A percentile compares a stretch with the other conserved stretches of the same genome.
phyloP scores from a whole-genome alignment of 1,284 basidiomycete genomes.

The Apiotrichum sp. region DNA sequence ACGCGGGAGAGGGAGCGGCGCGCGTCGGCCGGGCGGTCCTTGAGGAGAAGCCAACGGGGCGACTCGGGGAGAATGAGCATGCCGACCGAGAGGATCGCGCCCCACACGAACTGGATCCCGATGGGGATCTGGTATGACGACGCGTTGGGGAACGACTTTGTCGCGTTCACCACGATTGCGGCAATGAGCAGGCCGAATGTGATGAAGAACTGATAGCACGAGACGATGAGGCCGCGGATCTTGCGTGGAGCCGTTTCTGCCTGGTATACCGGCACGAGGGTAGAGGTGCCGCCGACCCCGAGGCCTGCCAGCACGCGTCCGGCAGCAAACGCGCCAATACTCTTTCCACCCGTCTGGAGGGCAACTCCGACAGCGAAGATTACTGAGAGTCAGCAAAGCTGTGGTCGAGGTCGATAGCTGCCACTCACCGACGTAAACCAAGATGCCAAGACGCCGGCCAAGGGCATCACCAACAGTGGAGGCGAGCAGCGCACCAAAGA shows the following conservation, averaged over 20 bases:
- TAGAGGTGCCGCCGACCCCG: conserved; percentile 66
- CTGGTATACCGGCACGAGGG: conserved; percentile 71
- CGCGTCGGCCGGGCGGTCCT: conserved; percentile 56
- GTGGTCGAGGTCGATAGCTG: too few species aligned
- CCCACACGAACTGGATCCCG: conserved; percentile 62
- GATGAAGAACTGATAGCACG: conserved; percentile 54
- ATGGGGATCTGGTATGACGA: conserved; percentile 61
- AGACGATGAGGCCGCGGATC: conserved; percentile 67
- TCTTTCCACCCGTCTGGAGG: conserved; percentile 4
- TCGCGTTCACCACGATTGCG: conserved; percentile 63
- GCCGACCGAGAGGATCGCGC: conserved; percentile 56
- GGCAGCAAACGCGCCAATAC: conserved; percentile 52
- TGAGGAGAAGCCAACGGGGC: conserved; percentile 71
- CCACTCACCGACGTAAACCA: neutral
- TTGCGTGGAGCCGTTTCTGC: conserved; percentile 58
- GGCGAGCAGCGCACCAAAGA: neutral
- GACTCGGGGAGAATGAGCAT: conserved; percentile 63
- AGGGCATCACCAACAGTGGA: neutral
- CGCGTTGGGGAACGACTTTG: conserved; percentile 52
- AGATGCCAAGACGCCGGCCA: conserved; percentile 1
- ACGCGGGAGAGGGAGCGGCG: conserved; percentile 57
- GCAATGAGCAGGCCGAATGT: conserved; percentile 70
- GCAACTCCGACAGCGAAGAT: conserved; percentile 64
- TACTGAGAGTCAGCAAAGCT: conserved; percentile 15
- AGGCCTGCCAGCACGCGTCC: conserved; percentile 78